Evolutionary conservation across 805 yeast species (phyloP).

Genomic region (Candida chauliodis): DNA sequence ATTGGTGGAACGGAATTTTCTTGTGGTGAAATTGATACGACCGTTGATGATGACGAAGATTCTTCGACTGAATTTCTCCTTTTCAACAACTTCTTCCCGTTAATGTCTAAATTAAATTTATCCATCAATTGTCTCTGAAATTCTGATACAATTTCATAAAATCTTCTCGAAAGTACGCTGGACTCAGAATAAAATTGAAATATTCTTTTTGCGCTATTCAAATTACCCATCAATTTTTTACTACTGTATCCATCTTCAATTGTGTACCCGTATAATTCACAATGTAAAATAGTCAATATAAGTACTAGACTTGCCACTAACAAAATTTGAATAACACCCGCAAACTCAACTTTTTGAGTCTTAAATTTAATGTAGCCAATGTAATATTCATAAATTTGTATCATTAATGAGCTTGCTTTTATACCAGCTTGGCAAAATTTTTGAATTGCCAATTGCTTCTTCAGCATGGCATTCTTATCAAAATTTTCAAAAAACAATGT

Average conservation of each 20-base stretch:
- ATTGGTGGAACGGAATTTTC: background rate
- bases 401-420: constrained; percentile 13
- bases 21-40: background rate
- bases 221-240: constrained; percentile 6
- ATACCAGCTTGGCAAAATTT: constrained; percentile 14
- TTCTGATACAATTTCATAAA: background rate
- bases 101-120: constrained; percentile 5
- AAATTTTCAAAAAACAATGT: constrained; percentile 13
- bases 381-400: constrained; percentile 15
- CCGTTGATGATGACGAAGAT: background rate
- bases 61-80: background rate
- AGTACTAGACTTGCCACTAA: constrained; percentile 12
- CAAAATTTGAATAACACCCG: constrained; percentile 12
- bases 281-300: constrained; percentile 8
- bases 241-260: constrained; percentile 6
- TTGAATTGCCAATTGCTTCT: constrained; percentile 4
- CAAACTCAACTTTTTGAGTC: constrained; percentile 9
- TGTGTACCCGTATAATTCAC: constrained; percentile 3
- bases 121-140: constrained; percentile 7
- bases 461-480: background rate
- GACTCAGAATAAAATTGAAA: constrained; percentile 7
- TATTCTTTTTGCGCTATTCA: constrained; percentile 7
- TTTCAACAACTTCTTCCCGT: constrained; percentile 5
- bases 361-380: constrained; percentile 8
- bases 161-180: constrained; percentile 1